Conservation (phyloP, 768 basidiomycete genomes). For the Tricholoma terreum region DNA sequence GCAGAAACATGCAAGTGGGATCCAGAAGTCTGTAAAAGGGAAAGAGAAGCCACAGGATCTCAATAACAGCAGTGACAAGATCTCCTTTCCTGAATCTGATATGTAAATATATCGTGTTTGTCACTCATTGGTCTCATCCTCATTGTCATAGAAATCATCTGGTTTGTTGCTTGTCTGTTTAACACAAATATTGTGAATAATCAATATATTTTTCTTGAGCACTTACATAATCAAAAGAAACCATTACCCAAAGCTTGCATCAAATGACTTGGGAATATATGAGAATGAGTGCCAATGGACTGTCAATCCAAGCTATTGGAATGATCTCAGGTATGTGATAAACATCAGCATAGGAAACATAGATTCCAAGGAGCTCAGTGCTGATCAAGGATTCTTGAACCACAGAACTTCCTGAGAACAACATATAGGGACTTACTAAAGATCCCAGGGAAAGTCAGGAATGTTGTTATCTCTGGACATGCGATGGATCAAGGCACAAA, state of each 20-base stretch:
- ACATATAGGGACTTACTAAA: slow-evolving; percentile 16
- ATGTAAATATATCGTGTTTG: background rate
- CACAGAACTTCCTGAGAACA: background rate
- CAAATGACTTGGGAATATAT: background rate
- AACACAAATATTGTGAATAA: background rate
- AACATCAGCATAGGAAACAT: slow-evolving; percentile 16
- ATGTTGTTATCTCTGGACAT: slow-evolving; percentile 11
- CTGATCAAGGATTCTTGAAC: slow-evolving; percentile 11
- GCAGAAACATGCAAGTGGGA: background rate
- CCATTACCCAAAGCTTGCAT: slow-evolving; percentile 11
- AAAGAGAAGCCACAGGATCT: background rate
- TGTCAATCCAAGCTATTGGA: slow-evolving; percentile 7
- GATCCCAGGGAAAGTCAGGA: slow-evolving; percentile 20
- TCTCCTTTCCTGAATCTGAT: background rate
- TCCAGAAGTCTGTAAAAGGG: background rate
- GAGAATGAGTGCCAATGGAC: slow-evolving; percentile 13
- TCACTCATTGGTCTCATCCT: background rate
- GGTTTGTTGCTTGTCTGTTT: background rate
- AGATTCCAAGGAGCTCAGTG: slow-evolving; percentile 16
- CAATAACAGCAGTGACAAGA: background rate
- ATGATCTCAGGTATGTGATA: slow-evolving; percentile 17
- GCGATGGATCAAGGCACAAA: slow-evolving; percentile 16
- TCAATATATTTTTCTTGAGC: background rate
- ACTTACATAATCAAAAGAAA: slow-evolving; percentile 17
- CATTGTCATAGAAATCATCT: background rate